These are phyloP conservation scores for Plasmodium malariae DNA, from an alignment of 169 alveolate genomes.

Conservation along the genomic window DNA sequence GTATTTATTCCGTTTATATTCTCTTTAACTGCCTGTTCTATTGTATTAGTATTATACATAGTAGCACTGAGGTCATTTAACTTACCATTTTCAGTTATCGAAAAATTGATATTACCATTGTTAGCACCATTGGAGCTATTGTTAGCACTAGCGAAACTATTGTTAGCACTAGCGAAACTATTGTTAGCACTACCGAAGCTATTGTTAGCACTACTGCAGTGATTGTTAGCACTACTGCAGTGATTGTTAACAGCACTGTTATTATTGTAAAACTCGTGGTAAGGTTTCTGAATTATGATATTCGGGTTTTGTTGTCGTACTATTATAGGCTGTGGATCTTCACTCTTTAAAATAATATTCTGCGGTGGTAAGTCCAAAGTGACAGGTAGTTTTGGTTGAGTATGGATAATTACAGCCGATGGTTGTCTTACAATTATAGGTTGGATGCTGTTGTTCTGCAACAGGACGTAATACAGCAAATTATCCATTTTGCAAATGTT, in stretches of 20 bases:
- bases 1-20: constrained; percentile 15
- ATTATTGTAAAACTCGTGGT: constrained; percentile 39
- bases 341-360: constrained; percentile 73
- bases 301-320: constrained; percentile 77
- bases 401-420: constrained; percentile 34
- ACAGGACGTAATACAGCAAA: constrained; percentile 26
- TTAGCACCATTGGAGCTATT: too few species aligned
- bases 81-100: constrained; percentile 14
- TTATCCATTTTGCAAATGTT: constrained; percentile 40
- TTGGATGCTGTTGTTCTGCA: constrained; percentile 51
- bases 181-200: too few species aligned
- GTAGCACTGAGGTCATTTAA: constrained; percentile 9
- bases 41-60: constrained; percentile 14
- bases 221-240: too few species aligned
- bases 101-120: too few species aligned
- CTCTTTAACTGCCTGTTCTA: constrained; percentile 17
- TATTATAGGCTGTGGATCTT: constrained; percentile 74
- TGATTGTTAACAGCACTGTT: too few species aligned
- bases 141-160: too few species aligned
- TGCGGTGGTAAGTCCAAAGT: constrained; percentile 76
- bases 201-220: too few species aligned
- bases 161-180: too few species aligned
- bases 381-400: constrained; percentile 53
- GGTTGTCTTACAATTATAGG: constrained; percentile 76
- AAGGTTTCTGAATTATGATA: constrained; percentile 40